Conservation (phyloP, 345 rosid species). For the Lumnitzera racemosa region DNA sequence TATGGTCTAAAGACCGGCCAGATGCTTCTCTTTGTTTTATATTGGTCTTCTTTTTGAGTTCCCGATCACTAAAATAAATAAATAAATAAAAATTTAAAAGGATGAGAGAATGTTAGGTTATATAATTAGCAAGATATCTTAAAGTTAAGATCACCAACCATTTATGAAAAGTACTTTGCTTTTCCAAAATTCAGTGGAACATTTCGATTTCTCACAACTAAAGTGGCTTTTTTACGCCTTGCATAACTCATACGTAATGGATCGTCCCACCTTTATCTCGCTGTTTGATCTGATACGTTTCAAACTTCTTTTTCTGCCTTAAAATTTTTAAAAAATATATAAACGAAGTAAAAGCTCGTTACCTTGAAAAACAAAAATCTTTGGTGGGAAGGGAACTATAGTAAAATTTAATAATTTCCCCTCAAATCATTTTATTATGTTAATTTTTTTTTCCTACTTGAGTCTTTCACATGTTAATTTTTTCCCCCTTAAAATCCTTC, state of each 20-base stretch:
- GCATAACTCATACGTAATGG: constrained; percentile 6
- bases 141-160: constrained; percentile 12
- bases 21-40: constrained; percentile 8
- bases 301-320: neutral
- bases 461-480: no score
- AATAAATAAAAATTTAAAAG: constrained; percentile 1
- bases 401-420: no score
- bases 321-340: neutral
- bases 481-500: no score
- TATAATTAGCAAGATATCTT: constrained; percentile 1
- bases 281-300: constrained; percentile 1
- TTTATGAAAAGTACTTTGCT: neutral
- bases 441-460: no score
- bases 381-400: no score
- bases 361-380: no score
- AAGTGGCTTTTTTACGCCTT: constrained; percentile 6
- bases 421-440: no score
- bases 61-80: constrained; percentile 5
- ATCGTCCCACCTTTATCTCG: neutral
- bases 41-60: constrained; percentile 2
- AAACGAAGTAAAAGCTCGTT: neutral
- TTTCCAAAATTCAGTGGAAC: constrained; percentile 8
- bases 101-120: constrained; percentile 12
- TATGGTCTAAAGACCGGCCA: constrained; percentile 11
- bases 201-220: neutral